Conservation (phyloP, 176 grass and related monocot species). For the Metroxylon sagu region DNA sequence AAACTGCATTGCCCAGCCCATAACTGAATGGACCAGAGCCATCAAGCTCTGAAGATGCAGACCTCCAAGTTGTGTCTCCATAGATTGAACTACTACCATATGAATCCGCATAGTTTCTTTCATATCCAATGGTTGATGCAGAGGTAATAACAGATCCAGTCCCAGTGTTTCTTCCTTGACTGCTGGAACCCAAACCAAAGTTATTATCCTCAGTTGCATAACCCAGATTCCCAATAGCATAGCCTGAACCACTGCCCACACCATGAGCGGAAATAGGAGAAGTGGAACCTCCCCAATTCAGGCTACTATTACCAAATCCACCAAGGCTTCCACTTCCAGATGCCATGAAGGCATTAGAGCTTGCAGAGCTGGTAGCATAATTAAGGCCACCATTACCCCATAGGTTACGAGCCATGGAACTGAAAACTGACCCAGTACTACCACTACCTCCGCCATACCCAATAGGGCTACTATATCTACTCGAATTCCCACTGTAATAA, state of each 20-base stretch:
- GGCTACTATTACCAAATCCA: slow-evolving; percentile 25
- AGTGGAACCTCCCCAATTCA: slow-evolving; percentile 36
- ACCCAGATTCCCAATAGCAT: slow-evolving; percentile 27
- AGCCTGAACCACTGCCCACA: slow-evolving; percentile 33
- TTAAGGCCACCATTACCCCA: slow-evolving; percentile 56
- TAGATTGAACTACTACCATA: slow-evolving; percentile 58
- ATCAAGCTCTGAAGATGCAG: slow-evolving; percentile 51
- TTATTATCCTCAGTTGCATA: slow-evolving; percentile 34
- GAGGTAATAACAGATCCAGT: slow-evolving; percentile 46
- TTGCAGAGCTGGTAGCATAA: slow-evolving; percentile 37
- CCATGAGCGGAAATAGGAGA: slow-evolving; percentile 34
- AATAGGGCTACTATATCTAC: slow-evolving; percentile 44
- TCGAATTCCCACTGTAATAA: slow-evolving; percentile 57
- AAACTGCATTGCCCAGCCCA: slow-evolving; percentile 53
- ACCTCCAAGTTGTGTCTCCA: slow-evolving; percentile 55
- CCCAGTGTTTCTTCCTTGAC: slow-evolving; percentile 47
- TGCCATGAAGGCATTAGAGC: slow-evolving; percentile 54
- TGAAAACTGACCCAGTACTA: slow-evolving; percentile 59
- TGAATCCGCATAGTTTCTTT: slow-evolving; percentile 31
- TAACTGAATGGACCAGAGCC: slow-evolving; percentile 49
- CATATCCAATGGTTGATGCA: slow-evolving; percentile 44
- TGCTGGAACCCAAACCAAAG: slow-evolving; percentile 41
- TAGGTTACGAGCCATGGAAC: slow-evolving; percentile 61
- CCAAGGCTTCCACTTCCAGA: slow-evolving; percentile 33
- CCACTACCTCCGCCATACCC: slow-evolving; percentile 58